Conservation (phyloP, 176 grass and related monocot species). For the Guadua angustifolia region DNA sequence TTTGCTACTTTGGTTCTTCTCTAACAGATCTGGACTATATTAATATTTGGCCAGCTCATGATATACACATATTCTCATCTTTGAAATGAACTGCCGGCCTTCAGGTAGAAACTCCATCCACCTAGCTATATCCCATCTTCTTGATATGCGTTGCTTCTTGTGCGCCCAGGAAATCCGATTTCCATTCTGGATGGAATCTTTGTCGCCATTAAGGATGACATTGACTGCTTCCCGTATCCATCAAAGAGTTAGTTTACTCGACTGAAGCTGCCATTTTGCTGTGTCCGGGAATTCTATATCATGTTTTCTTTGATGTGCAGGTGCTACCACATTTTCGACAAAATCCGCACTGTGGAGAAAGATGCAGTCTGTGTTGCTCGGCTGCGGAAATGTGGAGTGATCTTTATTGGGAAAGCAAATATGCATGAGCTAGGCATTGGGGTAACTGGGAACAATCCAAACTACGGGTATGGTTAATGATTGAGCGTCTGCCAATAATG, state of each 20-base stretch:
- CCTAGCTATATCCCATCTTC: not conserved
- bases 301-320: conserved; percentile 44
- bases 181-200: conserved; percentile 88
- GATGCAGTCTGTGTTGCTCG: conserved; percentile 79
- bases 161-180: conserved; percentile 69
- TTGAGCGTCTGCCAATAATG: not conserved
- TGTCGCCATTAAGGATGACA: conserved; percentile 91
- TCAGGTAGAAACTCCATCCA: not conserved
- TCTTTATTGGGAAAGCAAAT: conserved; percentile 96
- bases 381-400: conserved; percentile 85
- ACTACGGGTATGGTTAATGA: conserved; percentile 72
- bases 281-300: not conserved
- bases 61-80: not conserved
- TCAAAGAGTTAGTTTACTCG: conserved; percentile 61
- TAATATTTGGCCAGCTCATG: not conserved
- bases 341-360: conserved; percentile 62
- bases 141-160: conserved; percentile 22
- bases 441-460: conserved; percentile 96
- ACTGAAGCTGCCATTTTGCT: conserved; percentile 27
- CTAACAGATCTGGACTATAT: not conserved
- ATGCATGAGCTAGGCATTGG: conserved; percentile 99
- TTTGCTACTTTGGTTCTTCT: not conserved
- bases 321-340: conserved; percentile 82
- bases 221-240: conserved; percentile 92
- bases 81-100: conserved; percentile 1